These are phyloP conservation scores for Termitomyces sp. DNA, from an alignment of 768 basidiomycete species.

Conservation along the genomic window DNA sequence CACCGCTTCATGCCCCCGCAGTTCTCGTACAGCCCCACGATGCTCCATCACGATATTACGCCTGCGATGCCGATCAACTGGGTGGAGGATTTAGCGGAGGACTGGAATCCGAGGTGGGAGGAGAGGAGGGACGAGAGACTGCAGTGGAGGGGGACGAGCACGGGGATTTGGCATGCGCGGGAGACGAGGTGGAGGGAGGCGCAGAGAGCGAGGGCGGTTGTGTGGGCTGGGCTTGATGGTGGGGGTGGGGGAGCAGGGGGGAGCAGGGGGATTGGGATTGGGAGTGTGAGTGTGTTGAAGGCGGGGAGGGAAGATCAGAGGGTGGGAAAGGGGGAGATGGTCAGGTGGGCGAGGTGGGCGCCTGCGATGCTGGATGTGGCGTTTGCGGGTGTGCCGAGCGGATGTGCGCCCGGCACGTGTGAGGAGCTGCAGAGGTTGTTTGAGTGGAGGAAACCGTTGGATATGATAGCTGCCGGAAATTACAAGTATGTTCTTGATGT, in stretches of 20 bases:
- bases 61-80: constrained; percentile 43
- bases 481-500: constrained; percentile 64
- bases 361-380: constrained; percentile 54
- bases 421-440: constrained; percentile 38
- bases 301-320: constrained; percentile 17
- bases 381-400: constrained; percentile 30
- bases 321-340: constrained; percentile 29
- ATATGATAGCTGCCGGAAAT: constrained; percentile 34
- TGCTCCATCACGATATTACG: constrained; percentile 50
- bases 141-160: constrained; percentile 72
- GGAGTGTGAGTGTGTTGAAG: constrained; percentile 30
- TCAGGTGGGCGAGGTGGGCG: constrained; percentile 29
- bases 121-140: constrained; percentile 52
- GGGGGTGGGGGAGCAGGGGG: too few species aligned
- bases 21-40: constrained; percentile 46
- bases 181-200: constrained; percentile 38
- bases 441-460: constrained; percentile 40
- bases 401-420: constrained; percentile 30
- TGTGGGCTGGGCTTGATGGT: constrained; percentile 21
- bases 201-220: constrained; percentile 43
- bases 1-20: constrained; percentile 40
- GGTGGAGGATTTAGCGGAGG: constrained; percentile 29
- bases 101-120: constrained; percentile 54
- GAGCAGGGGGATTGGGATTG: too few species aligned
- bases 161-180: constrained; percentile 50